phyloP scores from a whole-genome alignment of 2,329 filamentous ascomycete species.

The Elsinoe ampelina region DNA sequence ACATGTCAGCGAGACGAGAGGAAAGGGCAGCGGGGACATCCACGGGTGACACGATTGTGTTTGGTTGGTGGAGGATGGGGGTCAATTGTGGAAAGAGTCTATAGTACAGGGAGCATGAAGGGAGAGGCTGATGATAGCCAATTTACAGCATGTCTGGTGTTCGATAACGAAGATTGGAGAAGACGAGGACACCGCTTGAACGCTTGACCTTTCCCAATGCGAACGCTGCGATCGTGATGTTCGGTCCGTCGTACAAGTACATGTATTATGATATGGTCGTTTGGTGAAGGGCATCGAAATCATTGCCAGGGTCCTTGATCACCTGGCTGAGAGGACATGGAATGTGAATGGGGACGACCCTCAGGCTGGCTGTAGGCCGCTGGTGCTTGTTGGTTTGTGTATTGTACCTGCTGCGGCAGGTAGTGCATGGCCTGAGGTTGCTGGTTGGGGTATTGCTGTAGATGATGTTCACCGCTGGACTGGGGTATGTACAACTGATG shows the following conservation, averaged over 20 bases:
- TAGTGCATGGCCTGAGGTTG: background rate
- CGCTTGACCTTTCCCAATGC: background rate
- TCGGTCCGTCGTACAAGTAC: conserved; percentile 3
- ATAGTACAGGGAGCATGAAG: background rate
- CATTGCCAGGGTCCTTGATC: conserved; percentile 21
- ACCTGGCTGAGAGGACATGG: conserved; percentile 21
- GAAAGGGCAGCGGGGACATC: too few species aligned
- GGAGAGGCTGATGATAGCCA: too few species aligned
- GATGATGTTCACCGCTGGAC: background rate
- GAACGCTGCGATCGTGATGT: background rate
- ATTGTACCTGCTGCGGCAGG: background rate
- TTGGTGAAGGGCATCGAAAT: conserved; percentile 23
- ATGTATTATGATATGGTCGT: background rate
- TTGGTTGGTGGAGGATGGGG: background rate
- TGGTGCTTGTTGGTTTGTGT: background rate
- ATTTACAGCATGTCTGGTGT: too few species aligned
- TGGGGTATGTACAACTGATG: background rate
- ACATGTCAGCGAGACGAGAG: too few species aligned
- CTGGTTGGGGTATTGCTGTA: background rate
- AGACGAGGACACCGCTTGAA: background rate
- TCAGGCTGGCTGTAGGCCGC: background rate
- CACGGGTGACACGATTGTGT: background rate
- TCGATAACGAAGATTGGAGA: too few species aligned
- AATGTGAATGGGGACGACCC: background rate
- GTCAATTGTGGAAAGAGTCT: background rate